Base-by-base conservation (phyloP, 179 eudicot genomes). In the Pouteria campechiana region DNA sequence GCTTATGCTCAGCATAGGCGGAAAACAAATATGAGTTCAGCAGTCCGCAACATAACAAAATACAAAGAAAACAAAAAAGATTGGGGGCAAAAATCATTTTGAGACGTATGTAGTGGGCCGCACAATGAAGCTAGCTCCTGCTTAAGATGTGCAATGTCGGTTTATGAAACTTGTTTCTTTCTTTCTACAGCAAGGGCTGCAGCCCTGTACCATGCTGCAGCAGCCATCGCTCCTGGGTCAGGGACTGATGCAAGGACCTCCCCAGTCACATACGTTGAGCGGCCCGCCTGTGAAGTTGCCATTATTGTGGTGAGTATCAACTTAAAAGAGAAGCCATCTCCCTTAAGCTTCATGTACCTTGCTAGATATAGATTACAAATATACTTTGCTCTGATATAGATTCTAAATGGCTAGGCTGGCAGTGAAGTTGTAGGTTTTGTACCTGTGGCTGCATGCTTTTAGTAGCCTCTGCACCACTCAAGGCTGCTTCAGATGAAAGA, bases 151-250 rank as follows among this genome's bases (percentile, higher is more conserved):
- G 19, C 19, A 3, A 9, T 0, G 42, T 8, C 22, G 4, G 14
- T n/a, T 41, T 27, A 47, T 18, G 56, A 53, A 24, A 57, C 43
- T 51, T 25, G 37, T 39, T 21, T 45, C 38, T 37, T 33, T 13
- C 59, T 61, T 64, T 78, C 77, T 16, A 86, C 75, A 46, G 98
- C 82, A 32, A 70, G 48, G 48, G 90, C 95, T 23, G 90, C 95
- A 31, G 95, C 98, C 53, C 52, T 60, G 39, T 81, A 90, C 98
- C 98, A 90, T 27, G 84, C 45, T 46, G 95, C 98, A 54, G 93
- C 93, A 53, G 95, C 98, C 90, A 90, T 70, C 33, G 98, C 98
- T 30, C 95, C 98, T 17, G 98, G 98, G 56, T 86, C 98, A 1
- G 98, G 90, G 65, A 86, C 93, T 1, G 78, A 55, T 48, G 86